Base-by-base conservation (phyloP, 257 asterid species). In the Jacaranda copaia region DNA sequence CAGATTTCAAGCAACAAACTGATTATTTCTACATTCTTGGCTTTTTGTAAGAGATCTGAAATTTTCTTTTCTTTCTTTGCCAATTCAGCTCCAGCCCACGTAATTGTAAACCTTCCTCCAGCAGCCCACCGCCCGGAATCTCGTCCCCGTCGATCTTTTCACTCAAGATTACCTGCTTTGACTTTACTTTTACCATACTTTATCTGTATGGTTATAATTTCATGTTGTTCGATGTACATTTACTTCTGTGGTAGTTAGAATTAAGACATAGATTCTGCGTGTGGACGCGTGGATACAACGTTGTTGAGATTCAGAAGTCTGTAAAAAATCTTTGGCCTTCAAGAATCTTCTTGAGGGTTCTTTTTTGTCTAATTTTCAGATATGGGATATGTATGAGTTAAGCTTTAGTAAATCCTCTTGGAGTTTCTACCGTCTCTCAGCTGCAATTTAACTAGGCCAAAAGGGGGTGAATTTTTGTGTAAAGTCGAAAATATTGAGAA, bases 401-500 rank as follows among this genome's bases (percentile, higher is more conserved):
- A 76, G 77, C 83, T 74, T 71, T 63, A 65, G 78, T 69, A 49
- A 77, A 64, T 45, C 59, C 15, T 69, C 75, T 81, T 4, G 76
- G 71, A 70, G 70, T 77, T 77, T 80, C 81, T 68, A 53, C 83
- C 65, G 63, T 55, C 38, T 52, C 66, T 72, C 73, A 25, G 78
- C 78, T 59, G 35, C 75, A 48, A 8, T 77, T 70, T 70, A 32
- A 52, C 48, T 63, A 4, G n/a, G 14, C 58, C 25, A 11, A 20
- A 11, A 69, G 68, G 36, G 42, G 65, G 20, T 43, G 15, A 19
- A 1, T 67, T 45, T 59, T 68, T n/a, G 39, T 1, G 42, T 18
- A 19, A 25, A 25, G 38, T 20, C 8, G 55, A 77, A 84, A 63
- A 95, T 95, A 98, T 89, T 90, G 97, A 85, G 86, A 62, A 87